Conservation (phyloP, 805 yeast species). For the Lipomyces mesembrius region DNA sequence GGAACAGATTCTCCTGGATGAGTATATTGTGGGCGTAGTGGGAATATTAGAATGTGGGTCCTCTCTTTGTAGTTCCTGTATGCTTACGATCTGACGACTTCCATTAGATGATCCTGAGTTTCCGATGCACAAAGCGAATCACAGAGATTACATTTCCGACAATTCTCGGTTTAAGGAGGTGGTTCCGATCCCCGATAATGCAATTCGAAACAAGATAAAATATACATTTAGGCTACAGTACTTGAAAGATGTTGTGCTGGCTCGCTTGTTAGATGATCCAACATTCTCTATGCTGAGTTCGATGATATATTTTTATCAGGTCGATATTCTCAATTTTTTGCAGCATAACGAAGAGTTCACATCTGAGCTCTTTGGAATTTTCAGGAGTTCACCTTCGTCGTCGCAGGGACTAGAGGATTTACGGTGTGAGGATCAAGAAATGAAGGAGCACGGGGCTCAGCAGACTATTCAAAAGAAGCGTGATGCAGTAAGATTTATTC, state of each 20-base stretch:
- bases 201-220: conserved; percentile 61
- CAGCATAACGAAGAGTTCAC: conserved; percentile 59
- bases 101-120: conserved; percentile 72
- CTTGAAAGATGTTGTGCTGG: conserved; percentile 83
- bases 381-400: conserved; percentile 44
- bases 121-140: conserved; percentile 79
- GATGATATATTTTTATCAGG: conserved; percentile 69
- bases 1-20: conserved; percentile 61
- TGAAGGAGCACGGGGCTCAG: not conserved
- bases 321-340: conserved; percentile 64
- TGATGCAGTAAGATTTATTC: conserved; percentile 77
- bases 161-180: conserved; percentile 72
- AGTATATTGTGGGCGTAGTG: conserved; percentile 59
- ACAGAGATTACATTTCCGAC: conserved; percentile 65
- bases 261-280: conserved; percentile 80
- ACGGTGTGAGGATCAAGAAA: conserved; percentile 23
- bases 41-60: conserved; percentile 72
- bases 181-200: conserved; percentile 60
- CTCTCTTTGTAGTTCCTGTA: not conserved
- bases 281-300: conserved; percentile 69
- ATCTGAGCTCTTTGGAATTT: conserved; percentile 62
- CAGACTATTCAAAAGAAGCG: conserved; percentile 48
- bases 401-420: not conserved
- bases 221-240: conserved; percentile 79
- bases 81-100: conserved; percentile 24